Percentiles rank a stretch among this genome's conserved stretches.
Conservation (phyloP, 1,284 basidiomycete genomes). For the Porogramme epimiltina region DNA sequence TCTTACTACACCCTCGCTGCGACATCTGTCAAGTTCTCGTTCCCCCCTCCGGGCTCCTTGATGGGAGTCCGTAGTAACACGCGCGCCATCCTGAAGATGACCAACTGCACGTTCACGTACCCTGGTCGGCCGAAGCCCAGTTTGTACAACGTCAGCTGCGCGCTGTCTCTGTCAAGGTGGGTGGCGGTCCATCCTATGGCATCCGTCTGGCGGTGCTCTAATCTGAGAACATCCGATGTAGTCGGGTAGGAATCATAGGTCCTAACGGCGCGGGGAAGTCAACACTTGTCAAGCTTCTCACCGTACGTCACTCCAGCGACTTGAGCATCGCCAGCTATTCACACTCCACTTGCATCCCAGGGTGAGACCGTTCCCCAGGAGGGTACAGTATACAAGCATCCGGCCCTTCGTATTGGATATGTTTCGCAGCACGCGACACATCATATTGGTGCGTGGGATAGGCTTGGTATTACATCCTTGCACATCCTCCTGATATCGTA, state of each 20-base stretch:
- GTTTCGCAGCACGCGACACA: conserved; percentile 98
- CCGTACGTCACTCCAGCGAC: conserved; percentile 45
- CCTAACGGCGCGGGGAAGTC: conserved; percentile 95
- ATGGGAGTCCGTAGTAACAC: conserved; percentile 99
- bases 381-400: conserved; percentile 95
- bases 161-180: conserved; percentile 87
- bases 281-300: conserved; percentile 96
- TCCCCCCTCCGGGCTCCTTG: conserved; percentile 94
- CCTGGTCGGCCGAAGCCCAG: conserved; percentile 86
- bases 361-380: conserved; percentile 94
- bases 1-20: conserved; percentile 98
- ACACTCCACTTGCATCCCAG: conserved; percentile 38
- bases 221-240: conserved; percentile 32
- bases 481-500: conserved; percentile 1
- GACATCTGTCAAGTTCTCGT: conserved; percentile 94
- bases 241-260: conserved; percentile 89
- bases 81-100: conserved; percentile 93
- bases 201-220: conserved; percentile 2
- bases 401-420: conserved; percentile 93
- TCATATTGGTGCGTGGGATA: conserved; percentile 68
- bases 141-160: conserved; percentile 88
- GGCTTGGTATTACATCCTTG: neutral
- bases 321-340: conserved; percentile 3
- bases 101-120: conserved; percentile 94
- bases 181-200: conserved; percentile 20